Base-by-base conservation (phyloP, 2,329 filamentous ascomycete genomes). In the Scedosporium dehoogii region DNA sequence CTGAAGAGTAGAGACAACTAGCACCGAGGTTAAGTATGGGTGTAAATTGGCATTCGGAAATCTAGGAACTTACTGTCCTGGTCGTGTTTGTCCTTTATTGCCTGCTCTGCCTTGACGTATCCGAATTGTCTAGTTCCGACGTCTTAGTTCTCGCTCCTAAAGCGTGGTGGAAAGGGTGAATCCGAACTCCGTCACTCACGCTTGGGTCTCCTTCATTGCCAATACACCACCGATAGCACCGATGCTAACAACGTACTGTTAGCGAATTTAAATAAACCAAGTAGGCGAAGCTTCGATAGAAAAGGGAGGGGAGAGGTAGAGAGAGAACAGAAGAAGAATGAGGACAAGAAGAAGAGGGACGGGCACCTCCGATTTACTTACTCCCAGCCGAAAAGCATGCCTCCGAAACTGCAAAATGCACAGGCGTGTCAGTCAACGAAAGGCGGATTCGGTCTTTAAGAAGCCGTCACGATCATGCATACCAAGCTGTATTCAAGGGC, bases 191-290 rank as follows among this genome's bases (percentile, higher is more conserved):
- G 55, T 23, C 18, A 41, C 58, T 25, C 66, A 69, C 77, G 73
- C 70, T 70, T 83, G 79, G 66, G 87, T 87, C 5, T 78, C 75
- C 16, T 77, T 73, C 75, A 89, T 80, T 59, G 81, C 83, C 27
- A 89, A 74, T 56, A 89, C 84, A 67, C 87, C 87, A 44, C 86
- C 85, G 65, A 89, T 88, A 65, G 86, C 86, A 61, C 86, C 86
- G 29, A 85, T 87, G 68, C 83, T 83, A 67, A 63, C 56, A 64
- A 64, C 55, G 60, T 18, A n/a, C 51, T 61, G 46, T 64, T 41
- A 65, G 10, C 33, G 1, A 38, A 38, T 38, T 38, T 6, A 38
- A 10, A 38, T 38, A 3, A 38, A 38, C 33, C 14, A 1, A 12
- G 33, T 12, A 38, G 33, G 10, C 10, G 33, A 10, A 1, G 33